Evolutionary conservation across 805 yeast species (phyloP).

Genomic region (Ogataea chonburiensis): DNA sequence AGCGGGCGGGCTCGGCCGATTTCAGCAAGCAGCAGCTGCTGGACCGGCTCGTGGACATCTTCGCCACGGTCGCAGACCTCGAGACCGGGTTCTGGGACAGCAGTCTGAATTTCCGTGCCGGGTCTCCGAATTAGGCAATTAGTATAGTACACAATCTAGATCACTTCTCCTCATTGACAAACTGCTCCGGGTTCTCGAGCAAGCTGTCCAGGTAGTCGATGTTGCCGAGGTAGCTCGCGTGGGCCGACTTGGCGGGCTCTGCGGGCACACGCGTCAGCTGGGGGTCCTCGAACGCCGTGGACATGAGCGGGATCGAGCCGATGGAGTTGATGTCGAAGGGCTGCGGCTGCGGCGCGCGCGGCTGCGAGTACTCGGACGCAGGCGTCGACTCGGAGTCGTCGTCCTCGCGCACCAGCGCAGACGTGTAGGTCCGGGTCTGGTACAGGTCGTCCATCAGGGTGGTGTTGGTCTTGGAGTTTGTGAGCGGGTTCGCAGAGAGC

Average conservation of each 20-base stretch:
- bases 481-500: conserved; percentile 26
- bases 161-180: background rate
- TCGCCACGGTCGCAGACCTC: conserved; percentile 54
- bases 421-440: conserved; percentile 32
- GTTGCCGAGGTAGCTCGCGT: conserved; percentile 11
- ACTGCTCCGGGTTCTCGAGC: conserved; percentile 6
- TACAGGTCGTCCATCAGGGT: conserved; percentile 36
- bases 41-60: conserved; percentile 51
- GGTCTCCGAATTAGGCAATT: too few species aligned
- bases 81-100: conserved; percentile 73
- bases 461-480: conserved; percentile 34
- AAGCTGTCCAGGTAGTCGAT: conserved; percentile 14
- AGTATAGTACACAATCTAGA: conserved; percentile 3
- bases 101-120: conserved; percentile 18
- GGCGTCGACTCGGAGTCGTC: conserved; percentile 9
- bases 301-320: conserved; percentile 7
- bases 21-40: conserved; percentile 43
- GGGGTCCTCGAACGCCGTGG: conserved; percentile 1
- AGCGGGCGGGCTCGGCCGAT: conserved; percentile 38
- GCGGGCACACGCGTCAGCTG: background rate
- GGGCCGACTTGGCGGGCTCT: conserved; percentile 2
- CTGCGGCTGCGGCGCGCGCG: background rate
- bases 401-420: conserved; percentile 5
- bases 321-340: conserved; percentile 7
- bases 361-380: conserved; percentile 8